A percentile compares a stretch with the other conserved stretches of the same genome.
Evolutionary conservation across 176 grass and related monocot species (phyloP).

Genomic region (Tillandsia leiboldiana): DNA sequence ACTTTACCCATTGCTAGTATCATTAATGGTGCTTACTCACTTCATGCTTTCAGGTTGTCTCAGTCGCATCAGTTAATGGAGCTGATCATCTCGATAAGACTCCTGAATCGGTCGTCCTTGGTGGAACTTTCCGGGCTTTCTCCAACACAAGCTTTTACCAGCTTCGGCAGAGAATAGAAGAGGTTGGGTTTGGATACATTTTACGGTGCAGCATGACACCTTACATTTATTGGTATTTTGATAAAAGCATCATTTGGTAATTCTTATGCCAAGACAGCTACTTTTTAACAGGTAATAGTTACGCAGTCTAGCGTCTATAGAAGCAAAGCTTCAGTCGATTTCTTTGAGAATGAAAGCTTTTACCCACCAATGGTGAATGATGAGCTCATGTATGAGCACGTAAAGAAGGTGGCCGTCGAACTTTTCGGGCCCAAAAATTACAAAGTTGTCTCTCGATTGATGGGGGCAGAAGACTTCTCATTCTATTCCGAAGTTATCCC

Average conservation of each 20-base stretch:
- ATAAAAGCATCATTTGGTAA: neutral
- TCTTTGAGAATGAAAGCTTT: slow-evolving; percentile 96
- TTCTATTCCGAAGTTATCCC: slow-evolving; percentile 86
- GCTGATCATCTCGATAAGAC: neutral
- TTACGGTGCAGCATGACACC: neutral
- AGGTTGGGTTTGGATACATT: slow-evolving; percentile 29
- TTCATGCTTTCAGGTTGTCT: slow-evolving; percentile 56
- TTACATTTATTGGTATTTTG: neutral
- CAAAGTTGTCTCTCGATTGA: slow-evolving; percentile 61
- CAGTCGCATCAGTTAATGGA: slow-evolving; percentile 42
- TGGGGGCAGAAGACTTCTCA: slow-evolving; percentile 96
- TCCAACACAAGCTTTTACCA: slow-evolving; percentile 90
- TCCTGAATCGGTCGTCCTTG: slow-evolving; percentile 30
- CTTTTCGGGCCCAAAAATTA: slow-evolving; percentile 38
- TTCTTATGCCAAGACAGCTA: neutral
- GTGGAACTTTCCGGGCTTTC: slow-evolving; percentile 92
- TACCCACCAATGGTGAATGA: slow-evolving; percentile 91
- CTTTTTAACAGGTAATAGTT: slow-evolving; percentile 41
- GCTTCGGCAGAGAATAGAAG: slow-evolving; percentile 74
- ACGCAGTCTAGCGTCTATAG: slow-evolving; percentile 72
- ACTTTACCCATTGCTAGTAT: neutral
- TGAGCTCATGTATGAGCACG: slow-evolving; percentile 55
- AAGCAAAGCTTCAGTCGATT: slow-evolving; percentile 48
- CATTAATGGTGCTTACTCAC: neutral
- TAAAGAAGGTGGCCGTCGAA: slow-evolving; percentile 33